These are phyloP conservation scores for Hymenoscyphus infarciens DNA, from an alignment of 2,329 filamentous ascomycete species.

Conservation along the genomic window DNA sequence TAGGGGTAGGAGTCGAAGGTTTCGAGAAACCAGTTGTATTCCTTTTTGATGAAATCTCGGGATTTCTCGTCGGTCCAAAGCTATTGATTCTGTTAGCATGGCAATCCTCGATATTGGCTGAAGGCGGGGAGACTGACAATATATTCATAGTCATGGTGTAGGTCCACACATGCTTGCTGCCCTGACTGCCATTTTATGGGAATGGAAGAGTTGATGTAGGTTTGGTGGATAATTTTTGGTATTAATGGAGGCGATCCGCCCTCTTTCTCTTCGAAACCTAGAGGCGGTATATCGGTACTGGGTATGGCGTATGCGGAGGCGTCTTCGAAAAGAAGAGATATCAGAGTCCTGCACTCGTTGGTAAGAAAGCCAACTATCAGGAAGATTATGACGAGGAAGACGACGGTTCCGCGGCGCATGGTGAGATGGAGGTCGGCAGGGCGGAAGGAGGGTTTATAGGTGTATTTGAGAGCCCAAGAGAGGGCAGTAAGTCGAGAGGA, in stretches of 20 bases:
- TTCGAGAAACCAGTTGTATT: slow-evolving; percentile 75
- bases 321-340: slow-evolving; percentile 66
- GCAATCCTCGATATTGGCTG: not conserved
- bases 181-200: slow-evolving; percentile 63
- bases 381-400: slow-evolving; percentile 53
- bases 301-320: slow-evolving; percentile 64
- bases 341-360: slow-evolving; percentile 65
- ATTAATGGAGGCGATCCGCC: slow-evolving; percentile 58
- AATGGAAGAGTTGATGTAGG: slow-evolving; percentile 67
- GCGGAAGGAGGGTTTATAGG: not conserved
- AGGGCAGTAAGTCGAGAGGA: not conserved
- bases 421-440: slow-evolving; percentile 10
- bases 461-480: not conserved
- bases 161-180: slow-evolving; percentile 62
- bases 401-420: slow-evolving; percentile 35
- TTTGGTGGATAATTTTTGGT: slow-evolving; percentile 76
- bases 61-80: slow-evolving; percentile 73
- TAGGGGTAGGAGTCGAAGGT: slow-evolving; percentile 72
- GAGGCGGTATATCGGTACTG: slow-evolving; percentile 61
- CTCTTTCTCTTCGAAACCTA: slow-evolving; percentile 57
- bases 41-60: slow-evolving; percentile 65
- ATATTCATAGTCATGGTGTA: slow-evolving; percentile 71
- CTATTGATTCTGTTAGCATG: slow-evolving; percentile 39
- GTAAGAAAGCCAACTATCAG: slow-evolving; percentile 61
- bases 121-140: slow-evolving; percentile 45